Evolutionary conservation across 1,284 basidiomycete species (phyloP).

Genomic region (Trichosporon ovoides): DNA sequence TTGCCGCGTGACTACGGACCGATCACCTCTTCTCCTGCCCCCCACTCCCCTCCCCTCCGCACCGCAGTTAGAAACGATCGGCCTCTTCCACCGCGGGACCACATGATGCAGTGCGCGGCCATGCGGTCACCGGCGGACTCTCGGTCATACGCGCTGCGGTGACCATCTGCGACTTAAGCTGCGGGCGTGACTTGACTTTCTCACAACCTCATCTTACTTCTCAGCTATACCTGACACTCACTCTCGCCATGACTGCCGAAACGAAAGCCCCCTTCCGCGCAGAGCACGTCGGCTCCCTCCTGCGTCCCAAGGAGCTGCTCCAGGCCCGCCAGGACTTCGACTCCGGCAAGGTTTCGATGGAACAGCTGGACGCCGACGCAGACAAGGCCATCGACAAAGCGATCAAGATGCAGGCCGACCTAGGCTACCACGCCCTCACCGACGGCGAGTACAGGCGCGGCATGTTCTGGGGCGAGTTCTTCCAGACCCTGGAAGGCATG

Average conservation of each 20-base stretch:
- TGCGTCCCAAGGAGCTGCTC: constrained; percentile 39
- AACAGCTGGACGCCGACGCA: constrained; percentile 39
- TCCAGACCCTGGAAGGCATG: constrained; percentile 62
- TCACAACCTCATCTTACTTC: too few species aligned
- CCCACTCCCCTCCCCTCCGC: too few species aligned
- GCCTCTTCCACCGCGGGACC: too few species aligned
- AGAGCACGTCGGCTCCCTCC: constrained; percentile 45
- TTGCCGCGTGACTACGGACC: too few species aligned
- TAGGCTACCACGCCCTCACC: constrained; percentile 42
- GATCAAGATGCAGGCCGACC: constrained; percentile 39
- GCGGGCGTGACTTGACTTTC: too few species aligned
- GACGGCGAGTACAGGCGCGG: constrained; percentile 47
- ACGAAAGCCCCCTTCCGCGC: constrained; percentile 40
- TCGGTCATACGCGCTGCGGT: too few species aligned
- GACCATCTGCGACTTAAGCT: too few species aligned
- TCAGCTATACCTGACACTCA: too few species aligned
- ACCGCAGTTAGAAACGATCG: too few species aligned
- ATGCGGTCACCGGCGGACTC: too few species aligned
- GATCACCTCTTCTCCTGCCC: too few species aligned
- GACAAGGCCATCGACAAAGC: constrained; percentile 45
- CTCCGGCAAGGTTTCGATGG: constrained; percentile 29
- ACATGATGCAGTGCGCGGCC: too few species aligned
- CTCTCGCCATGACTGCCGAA: background rate
- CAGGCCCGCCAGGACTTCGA: constrained; percentile 32
- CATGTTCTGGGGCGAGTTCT: constrained; percentile 54